Base-by-base conservation (phyloP, 2,329 filamentous ascomycete genomes). In the Cryphonectria carpinicola region DNA sequence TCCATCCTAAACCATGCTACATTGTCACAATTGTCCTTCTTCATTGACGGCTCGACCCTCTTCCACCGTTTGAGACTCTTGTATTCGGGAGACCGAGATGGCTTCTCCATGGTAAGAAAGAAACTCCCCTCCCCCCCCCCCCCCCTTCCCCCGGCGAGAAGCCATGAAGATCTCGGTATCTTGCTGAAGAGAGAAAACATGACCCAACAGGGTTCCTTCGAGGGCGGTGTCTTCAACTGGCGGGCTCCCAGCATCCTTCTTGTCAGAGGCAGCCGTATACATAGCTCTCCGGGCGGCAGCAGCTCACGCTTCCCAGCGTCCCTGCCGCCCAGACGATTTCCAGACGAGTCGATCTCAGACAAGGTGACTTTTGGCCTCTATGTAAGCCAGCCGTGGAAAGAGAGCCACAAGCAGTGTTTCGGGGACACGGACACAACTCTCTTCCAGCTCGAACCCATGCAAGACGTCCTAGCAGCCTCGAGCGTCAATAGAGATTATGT, bases 171-270 rank as follows among this genome's bases (percentile, higher is more conserved):
- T 28, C 41, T n/a, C 22, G 22, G 61, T 14, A 46, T 2, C 37
- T 64, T 25, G 37, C 61, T 64, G 39, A 64, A 11, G 19, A 5
- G 3, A 41, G 39, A 46, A 11, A 32, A 4, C 19, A 41, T 13
- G 46, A n/a, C 6, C 46, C 5, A 32, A 19, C 28, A 65, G 63
- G 91, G 92, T 32, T 91, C 89, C 69, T 93, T 94, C 73, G 90
- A 93, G 77, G 87, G 89, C 28, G 90, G 90, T 74, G 89, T 93
- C 3, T 92, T 94, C 80, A 92, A 94, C 78, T 94, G 92, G 92
- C 85, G 88, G 58, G 91, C 91, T 0, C 92, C 92, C 0, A 93
- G 92, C 0, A 87, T 94, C 25, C 82, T 94, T 14, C 84, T 94
- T 1, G 89, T 94, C 1, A 87, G 88, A 28, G 92, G 92, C 28